Evolutionary conservation across 345 rosid species (phyloP), one percentile per base, ranked within the genome.

Genomic region (Eucalyptus paniculata): DNA sequence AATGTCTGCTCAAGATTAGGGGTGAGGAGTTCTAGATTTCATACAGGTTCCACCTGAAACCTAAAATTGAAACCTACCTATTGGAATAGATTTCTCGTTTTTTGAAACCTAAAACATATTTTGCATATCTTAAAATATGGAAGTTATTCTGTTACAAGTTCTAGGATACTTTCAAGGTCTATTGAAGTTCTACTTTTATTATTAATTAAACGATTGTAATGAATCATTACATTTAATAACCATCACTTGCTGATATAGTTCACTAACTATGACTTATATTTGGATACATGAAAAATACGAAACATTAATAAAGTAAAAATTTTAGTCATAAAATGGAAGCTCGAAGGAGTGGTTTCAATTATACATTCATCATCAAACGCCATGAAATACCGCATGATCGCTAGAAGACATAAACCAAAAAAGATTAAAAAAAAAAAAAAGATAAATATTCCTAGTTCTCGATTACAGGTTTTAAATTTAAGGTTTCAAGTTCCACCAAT

Each of bases 401-500:
- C 56, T 51, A 51, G 4, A 51, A 51, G 23, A 51, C 23, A 50
- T 50, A 51, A 51, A 51, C 56, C 23, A 18, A 51, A 51, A 51
- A 51, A 18, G 1, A 51, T 51, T 16, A 2, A 9, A 45, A 0
- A 2, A 16, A 50, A 2, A 15, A 50, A 50, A 18, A 51, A 50
- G 3, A 15, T 1, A 18, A 23, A 51, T 51, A 51, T 17, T 51
- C 54, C 9, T 51, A 18, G 23, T 51, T 51, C 56, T 51, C 23
- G 0, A 0, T 51, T 51, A 7, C 0, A 51, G 1, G 23, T 51
- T 51, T 0, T 51, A 18, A 51, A 51, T 51, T 51, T 18, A 1
- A 51, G 23, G 2, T 51, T 18, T 18, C 0, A 51, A 0, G 0
- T 18, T 51, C 23, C 23, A 51, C 2, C 4, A 51, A 51, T 0